Evolutionary conservation across 371 early-diverging fungal genomes (phyloP).

Genomic region (Mucor velutinosus): DNA sequence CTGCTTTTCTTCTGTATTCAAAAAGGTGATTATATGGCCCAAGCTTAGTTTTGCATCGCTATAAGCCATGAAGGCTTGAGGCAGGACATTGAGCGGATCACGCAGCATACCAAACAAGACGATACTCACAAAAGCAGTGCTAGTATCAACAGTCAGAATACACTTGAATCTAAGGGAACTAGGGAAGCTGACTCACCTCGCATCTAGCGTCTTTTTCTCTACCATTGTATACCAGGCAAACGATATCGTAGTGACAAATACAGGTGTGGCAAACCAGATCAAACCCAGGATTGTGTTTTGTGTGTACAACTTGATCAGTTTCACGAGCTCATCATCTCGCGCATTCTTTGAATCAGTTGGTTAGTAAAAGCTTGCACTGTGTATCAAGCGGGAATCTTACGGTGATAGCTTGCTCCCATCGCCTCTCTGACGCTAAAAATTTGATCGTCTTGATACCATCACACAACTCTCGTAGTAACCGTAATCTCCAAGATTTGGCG

Average conservation of each 20-base stretch:
- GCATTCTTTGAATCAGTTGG: slow-evolving; percentile 36
- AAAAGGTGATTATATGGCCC: slow-evolving; percentile 54
- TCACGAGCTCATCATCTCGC: slow-evolving; percentile 58
- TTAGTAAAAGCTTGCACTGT: not conserved
- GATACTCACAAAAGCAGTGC: slow-evolving; percentile 67
- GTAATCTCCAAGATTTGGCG: slow-evolving; percentile 63
- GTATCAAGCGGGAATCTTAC: slow-evolving; percentile 21
- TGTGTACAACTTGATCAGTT: slow-evolving; percentile 57
- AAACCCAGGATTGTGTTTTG: slow-evolving; percentile 60
- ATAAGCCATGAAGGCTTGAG: slow-evolving; percentile 62
- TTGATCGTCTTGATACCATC: slow-evolving; percentile 76
- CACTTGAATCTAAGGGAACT: no score
- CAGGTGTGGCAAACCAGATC: slow-evolving; percentile 73
- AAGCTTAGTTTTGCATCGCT: slow-evolving; percentile 60
- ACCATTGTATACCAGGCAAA: slow-evolving; percentile 69
- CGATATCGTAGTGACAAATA: slow-evolving; percentile 65
- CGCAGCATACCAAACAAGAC: slow-evolving; percentile 65
- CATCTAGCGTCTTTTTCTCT: slow-evolving; percentile 62
- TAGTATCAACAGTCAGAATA: not conserved
- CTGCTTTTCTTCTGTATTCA: slow-evolving; percentile 34
- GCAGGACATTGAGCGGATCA: slow-evolving; percentile 65
- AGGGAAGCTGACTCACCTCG: slow-evolving; percentile 35
- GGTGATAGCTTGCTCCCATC: slow-evolving; percentile 62
- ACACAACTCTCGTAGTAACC: slow-evolving; percentile 65
- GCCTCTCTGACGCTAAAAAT: slow-evolving; percentile 76